Base-by-base conservation (phyloP, 306 rosid species). In the Echinosophora koreensis region DNA sequence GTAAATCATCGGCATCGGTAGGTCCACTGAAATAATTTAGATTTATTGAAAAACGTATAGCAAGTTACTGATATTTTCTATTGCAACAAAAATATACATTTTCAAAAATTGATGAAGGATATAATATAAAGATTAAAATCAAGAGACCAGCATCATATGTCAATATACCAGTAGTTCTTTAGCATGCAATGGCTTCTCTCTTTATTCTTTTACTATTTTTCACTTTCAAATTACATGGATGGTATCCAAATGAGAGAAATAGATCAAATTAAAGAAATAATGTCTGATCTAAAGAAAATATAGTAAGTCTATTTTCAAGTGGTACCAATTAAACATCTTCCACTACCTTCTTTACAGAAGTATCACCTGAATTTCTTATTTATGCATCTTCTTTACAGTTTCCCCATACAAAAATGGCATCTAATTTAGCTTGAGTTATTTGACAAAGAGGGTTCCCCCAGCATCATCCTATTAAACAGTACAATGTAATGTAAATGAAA, bases 21-120 rank as follows among this genome's bases (percentile, higher is more conserved):
- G 97, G 18, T 80, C 90, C 94, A 86, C 97, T 90, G 91, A 75
- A 73, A 88, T 55, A 44, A 66, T 66, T 61, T 52, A 16, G 71
- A 74, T 77, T 37, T 17, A 10, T 46, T 46, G 18, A 18, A 49
- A 41, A 71, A 47, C 54, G 57, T 27, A 78, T 50, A 32, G n/a
- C 18, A 38, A 54, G 66, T 46, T 67, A 44, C 28, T 41, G 58
- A 73, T 47, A 66, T 8, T 42, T 79, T 51, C 46, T 11, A 57
- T 6, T 60, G 51, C 70, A 74, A 61, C 8, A 46, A 46, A 69
- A n/a, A 32, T 46, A 3, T 14, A 8, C 18, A 10, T 55, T 5
- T 28, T 49, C 52, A 78, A 49, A 61, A 60, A 66, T 44, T 8
- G 11, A 64, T 39, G n/a, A 32, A 63, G 41, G 30, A 60, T n/a